Base-by-base conservation (phyloP, 306 rosid species). In the Adenanthera pavonina region DNA sequence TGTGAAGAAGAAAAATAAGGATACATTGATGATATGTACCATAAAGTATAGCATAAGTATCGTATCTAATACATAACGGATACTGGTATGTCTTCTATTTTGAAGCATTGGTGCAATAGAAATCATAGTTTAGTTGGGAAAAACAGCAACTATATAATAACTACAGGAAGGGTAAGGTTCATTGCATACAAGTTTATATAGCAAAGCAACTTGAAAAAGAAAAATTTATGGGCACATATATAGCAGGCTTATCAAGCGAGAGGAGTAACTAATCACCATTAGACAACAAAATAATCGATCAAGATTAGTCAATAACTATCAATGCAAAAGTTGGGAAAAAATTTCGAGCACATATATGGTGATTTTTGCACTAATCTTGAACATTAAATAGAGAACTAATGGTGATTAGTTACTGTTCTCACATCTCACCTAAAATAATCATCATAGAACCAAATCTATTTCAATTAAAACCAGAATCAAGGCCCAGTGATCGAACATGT, bases 401-500 rank as follows among this genome's bases (percentile, higher is more conserved):
- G n/a, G 19, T 5, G 12, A 17, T 61, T 20, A 34, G 43, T 5
- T 60, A 5, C 38, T 30, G 2, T 36, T 59, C 67, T 60, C 11
- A 59, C 8, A 38, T 5, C 65, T 30, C 40, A 30, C 38, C 15
- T 30, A 3, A 25, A 30, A 60, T 60, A 8, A 64, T 35, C 70
- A 56, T 35, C 41, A 72, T n/a, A 61, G 52, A 61, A 60, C 77
- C 75, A 76, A 84, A 69, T 76, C 54, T 35, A 54, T 33, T 65
- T 43, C 52, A 84, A 25, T 40, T 3, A 69, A 38, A 34, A 53
- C 57, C 33, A 60, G 76, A 68, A 72, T 33, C 40, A 67, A 35
- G 35, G 74, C 47, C 49, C 54, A 36, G 30, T 47, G 12, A 68
- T 60, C 52, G 68, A 74, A 70, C 33, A 65, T 25, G 41, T 20